A percentile compares a stretch with the other conserved stretches of the same genome.
Evolutionary conservation across 2,329 filamentous ascomycete species (phyloP).

Genomic region (Microcera coccophila): DNA sequence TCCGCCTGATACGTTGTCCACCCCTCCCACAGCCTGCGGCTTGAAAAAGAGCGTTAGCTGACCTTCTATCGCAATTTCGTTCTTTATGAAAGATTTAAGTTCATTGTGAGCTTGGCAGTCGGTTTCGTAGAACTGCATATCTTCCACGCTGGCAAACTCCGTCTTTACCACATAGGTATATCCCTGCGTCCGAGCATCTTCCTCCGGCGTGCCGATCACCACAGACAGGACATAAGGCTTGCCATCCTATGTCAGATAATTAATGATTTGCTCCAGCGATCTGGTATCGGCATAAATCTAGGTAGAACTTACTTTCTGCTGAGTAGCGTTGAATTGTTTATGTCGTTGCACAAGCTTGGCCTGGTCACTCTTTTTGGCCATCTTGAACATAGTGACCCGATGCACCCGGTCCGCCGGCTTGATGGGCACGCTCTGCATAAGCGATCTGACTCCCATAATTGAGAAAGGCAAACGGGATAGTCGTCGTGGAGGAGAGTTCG

Average conservation of each 20-base stretch:
- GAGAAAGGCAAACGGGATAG: constrained; percentile 1
- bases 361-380: constrained; percentile 43
- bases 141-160: constrained; percentile 60
- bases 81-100: constrained; percentile 37
- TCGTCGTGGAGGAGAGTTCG: constrained; percentile 1
- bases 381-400: constrained; percentile 53
- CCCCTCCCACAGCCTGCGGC: constrained; percentile 28
- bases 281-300: not conserved
- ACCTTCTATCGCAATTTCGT: constrained; percentile 31
- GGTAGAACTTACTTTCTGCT: constrained; percentile 37
- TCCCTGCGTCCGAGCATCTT: constrained; percentile 59
- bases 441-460: constrained; percentile 5
- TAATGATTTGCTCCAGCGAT: not conserved
- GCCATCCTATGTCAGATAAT: constrained; percentile 51
- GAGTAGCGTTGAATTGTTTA: constrained; percentile 36
- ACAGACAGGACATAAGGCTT: constrained; percentile 65
- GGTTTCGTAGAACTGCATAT: constrained; percentile 68
- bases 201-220: constrained; percentile 49
- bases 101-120: constrained; percentile 42
- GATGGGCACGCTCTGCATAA: constrained; percentile 7
- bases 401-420: constrained; percentile 44
- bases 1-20: constrained; percentile 15
- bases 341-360: constrained; percentile 44
- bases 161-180: constrained; percentile 62
- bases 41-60: constrained; percentile 42